Evolutionary conservation across 306 rosid genomes (phyloP), one percentile per base, ranked within the genome.

Genomic region (Trifolium pratense): DNA sequence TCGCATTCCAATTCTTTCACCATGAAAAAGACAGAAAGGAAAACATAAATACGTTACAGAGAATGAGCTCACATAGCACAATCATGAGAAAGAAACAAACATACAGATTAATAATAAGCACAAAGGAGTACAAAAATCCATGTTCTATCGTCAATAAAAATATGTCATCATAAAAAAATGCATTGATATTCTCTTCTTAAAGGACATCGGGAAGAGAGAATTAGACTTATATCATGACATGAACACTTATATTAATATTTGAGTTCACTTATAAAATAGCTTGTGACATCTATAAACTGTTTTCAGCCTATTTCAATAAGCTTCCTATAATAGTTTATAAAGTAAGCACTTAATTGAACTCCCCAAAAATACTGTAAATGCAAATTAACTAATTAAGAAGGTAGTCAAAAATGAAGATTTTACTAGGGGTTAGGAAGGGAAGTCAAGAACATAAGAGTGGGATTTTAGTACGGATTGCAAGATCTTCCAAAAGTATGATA

Each of bases 1-100:
- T 56, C 62, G 3, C 62, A 56, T 57, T 78, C 87, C 87, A 94
- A 81, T 84, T 89, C 97, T 94, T 75, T 77, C 40, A 67, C 55
- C 89, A 77, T 60, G 65, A 56, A 77, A 74, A 43, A 43, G 7
- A 56, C 46, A 8, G 36, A 53, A 60, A 70, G 36, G 67, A 61
- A 79, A 79, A 21, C 59, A 79, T 71, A 58, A 4, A 55, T 21
- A 60, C 71, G 78, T 45, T 3, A 63, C 58, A 69, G 67, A 66
- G 68, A 70, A 71, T 46, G 8, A 46, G 26, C 32, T 63, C 34
- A 60, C 36, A 18, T 55, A 49, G n/a, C 39, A 67, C 32, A 46
- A 71, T 26, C 49, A 71, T 11, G 71, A 18, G 40, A 68, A 70
- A 71, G 17, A 21, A 78, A 69, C 21, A 57, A 57, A 71, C 49